Evolutionary conservation across 176 grass and related monocot species (phyloP), one percentile per base, ranked within the genome.

Genomic region (Calamus simplicifolius): DNA sequence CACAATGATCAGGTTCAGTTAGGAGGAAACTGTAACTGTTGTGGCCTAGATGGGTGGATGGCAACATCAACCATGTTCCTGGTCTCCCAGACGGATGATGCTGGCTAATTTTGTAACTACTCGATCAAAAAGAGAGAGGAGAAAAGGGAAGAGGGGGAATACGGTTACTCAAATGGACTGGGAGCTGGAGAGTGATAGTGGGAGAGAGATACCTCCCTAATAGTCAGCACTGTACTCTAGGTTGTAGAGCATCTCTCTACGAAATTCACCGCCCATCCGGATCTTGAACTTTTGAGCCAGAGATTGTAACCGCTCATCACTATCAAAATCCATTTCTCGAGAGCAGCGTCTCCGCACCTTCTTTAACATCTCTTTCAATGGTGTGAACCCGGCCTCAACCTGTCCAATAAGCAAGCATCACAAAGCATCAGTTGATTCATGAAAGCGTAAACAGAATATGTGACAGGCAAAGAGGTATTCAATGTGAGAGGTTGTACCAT

Each of bases 271-370:
- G 27, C 81, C 88, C 84, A 98, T 76, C 71, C 85, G 74, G 49
- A 70, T 80, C 49, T 80, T 89, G 7, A 89, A 83, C 70, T 75
- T 69, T 72, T 82, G 75, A 57, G 76, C 61, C 16, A 89, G 50
- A 38, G 79, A 78, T 79, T 89, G 88, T 56, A 93, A 70, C 69
- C 71, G 86, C 68, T 76, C 84, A 0, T 89, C 76, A 51, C 79
- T 81, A 28, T 85, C 79, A 61, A 80, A 74, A 58, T 98, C 85
- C 60, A 77, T 88, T 76, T 92, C 87, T 59, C 84, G 93, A 26
- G 88, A 92, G 73, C 81, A 98, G 19, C 93, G 74, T 81, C 88
- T 92, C 72, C 73, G 68, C 28, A 85, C 59, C 79, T 85, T 98
- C 81, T 68, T 98, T 49, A 92, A 76, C 7, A 31, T 83, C 61